Conservation (phyloP, 371 early-diverging fungal species). For the Dentiscutata heterogama region DNA sequence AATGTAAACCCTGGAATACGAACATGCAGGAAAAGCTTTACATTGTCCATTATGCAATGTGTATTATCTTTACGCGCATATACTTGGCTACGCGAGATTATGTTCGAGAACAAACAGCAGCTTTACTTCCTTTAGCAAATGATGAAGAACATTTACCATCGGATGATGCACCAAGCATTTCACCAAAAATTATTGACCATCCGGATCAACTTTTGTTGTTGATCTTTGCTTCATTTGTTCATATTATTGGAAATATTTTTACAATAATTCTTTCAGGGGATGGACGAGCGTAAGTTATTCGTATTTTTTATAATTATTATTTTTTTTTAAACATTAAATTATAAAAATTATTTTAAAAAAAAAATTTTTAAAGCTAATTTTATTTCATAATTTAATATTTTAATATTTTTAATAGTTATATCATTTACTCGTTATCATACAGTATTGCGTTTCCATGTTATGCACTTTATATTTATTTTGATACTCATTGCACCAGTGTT, state of each 20-base stretch:
- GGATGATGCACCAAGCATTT: conserved; percentile 22
- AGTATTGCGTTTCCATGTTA: conserved; percentile 1
- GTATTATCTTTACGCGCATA: conserved; percentile 21
- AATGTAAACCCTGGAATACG: too few species aligned
- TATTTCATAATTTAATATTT: neutral
- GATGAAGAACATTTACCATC: conserved; percentile 12
- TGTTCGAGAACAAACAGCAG: conserved; percentile 24
- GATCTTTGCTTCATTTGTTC: conserved; percentile 27
- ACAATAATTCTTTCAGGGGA: conserved; percentile 35
- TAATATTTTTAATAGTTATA: conserved; percentile 45
- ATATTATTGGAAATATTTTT: conserved; percentile 35
- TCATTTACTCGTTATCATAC: conserved; percentile 16
- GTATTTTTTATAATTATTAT: conserved; percentile 3
- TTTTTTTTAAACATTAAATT: too few species aligned
- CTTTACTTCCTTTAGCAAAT: conserved; percentile 26
- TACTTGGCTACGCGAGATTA: conserved; percentile 34
- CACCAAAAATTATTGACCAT: conserved; percentile 43
- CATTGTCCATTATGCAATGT: conserved; percentile 4
- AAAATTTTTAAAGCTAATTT: neutral
- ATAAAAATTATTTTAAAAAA: neutral
- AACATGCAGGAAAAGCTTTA: too few species aligned
- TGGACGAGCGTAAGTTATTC: neutral
- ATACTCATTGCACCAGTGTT: conserved; percentile 40
- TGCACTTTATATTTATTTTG: conserved; percentile 39
- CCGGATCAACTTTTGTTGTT: conserved; percentile 42